Base-by-base conservation (phyloP, 1,284 basidiomycete genomes). In the Trametes polyzona region DNA sequence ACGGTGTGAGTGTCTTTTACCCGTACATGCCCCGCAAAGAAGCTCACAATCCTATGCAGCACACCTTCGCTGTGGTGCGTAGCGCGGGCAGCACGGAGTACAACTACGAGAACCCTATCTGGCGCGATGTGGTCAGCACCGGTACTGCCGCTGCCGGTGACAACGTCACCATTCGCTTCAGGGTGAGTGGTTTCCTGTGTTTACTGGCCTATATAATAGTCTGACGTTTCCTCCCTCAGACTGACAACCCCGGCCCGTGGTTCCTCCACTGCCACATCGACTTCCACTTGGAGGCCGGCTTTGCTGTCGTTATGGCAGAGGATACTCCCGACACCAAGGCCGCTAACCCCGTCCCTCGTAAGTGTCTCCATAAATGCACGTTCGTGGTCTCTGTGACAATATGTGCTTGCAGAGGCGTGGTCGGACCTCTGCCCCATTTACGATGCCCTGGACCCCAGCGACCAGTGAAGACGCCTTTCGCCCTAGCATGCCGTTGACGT, bases 31-130 rank as follows among this genome's bases (percentile, higher is more conserved):
- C 0, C 2, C 11, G 16, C 11, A 16, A 12, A 9, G 3, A 11
- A 41, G 17, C 36, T 41, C 1, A 32, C 5, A 14, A 12, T 26
- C 12, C 33, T 4, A 41, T 39, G n/a, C n/a, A 67, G 67, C 67
- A 69, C 47, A 53, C 56, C n/a, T 69, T 69, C 49, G 64, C 59
- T n/a, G 67, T 67, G n/a, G 60, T 69, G 14, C 64, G 64, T 26
- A 69, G 67, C 47, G 66, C 66, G 11, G 61, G 60, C 4, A 61
- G 56, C 46, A 23, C 64, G 1, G 58, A 63, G 1, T 72, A 73
- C 53, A 79, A 81, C 66, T 78, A 70, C 59, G 50, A 57, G 10
- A 76, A 80, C 52, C 78, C 79, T 6, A 64, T 70, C 23, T 53
- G 44, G 35, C 67, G 69, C 9, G 70, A 71, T 42, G 64, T 65